These are phyloP conservation scores for Papilionanthe hybrid DNA, from an alignment of 116 monocot species.

Conservation along the genomic window DNA sequence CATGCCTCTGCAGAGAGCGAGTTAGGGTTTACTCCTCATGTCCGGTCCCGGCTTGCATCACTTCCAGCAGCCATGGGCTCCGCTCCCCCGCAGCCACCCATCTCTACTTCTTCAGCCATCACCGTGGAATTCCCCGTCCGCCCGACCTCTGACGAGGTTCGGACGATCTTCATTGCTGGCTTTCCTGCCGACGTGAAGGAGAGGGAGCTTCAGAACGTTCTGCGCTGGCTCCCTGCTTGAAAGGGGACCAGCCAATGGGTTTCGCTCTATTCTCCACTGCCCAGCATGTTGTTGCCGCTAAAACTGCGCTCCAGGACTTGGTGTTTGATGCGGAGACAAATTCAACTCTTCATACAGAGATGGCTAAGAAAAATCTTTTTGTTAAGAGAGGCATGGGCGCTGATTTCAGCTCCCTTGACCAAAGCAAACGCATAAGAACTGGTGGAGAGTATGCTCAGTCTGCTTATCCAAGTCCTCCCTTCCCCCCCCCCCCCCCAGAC, in stretches of 20 bases:
- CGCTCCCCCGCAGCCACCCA: constrained; percentile 1
- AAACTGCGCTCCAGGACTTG: constrained; percentile 79
- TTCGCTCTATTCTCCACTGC: constrained; percentile 83
- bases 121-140: constrained; percentile 10
- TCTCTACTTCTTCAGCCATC: constrained; percentile 9
- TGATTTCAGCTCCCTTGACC: constrained; percentile 69
- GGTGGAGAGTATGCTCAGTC: constrained; percentile 75
- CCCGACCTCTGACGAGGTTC: constrained; percentile 20
- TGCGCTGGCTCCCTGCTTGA: constrained; percentile 72
- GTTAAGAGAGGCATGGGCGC: constrained; percentile 78
- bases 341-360: constrained; percentile 72
- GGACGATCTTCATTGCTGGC: constrained; percentile 66
- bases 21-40: constrained; percentile 20
- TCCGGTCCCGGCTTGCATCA: constrained; percentile 12
- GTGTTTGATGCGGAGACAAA: constrained; percentile 74
- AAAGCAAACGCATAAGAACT: constrained; percentile 79
- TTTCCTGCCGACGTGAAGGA: constrained; percentile 73
- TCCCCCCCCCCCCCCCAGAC: constrained; percentile 58
- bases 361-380: constrained; percentile 99
- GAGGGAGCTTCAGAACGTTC: constrained; percentile 66
- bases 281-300: constrained; percentile 73
- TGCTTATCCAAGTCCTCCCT: constrained; percentile 55
- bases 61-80: constrained; percentile 23
- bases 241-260: constrained; percentile 93
- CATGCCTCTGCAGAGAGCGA: not conserved